These are phyloP conservation scores for Paraphaeosphaeria minitans DNA, from an alignment of 2,329 filamentous ascomycete species.

Conservation along the genomic window DNA sequence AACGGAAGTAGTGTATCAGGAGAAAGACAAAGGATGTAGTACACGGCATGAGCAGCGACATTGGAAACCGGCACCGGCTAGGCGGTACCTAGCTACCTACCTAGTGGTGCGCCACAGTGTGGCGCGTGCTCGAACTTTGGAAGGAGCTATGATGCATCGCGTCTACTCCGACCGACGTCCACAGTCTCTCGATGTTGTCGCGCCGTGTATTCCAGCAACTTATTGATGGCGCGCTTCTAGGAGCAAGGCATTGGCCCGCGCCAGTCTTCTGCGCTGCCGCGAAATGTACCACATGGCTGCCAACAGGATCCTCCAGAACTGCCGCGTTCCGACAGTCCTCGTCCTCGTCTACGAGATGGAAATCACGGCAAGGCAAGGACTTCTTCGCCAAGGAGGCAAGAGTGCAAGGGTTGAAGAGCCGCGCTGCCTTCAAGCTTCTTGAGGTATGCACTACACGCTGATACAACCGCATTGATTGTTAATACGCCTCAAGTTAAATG, in stretches of 20 bases:
- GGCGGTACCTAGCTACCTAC: too few species aligned
- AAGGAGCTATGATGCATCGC: conserved; percentile 20
- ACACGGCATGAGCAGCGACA: neutral
- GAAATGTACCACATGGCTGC: conserved; percentile 20
- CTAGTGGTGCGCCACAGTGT: conserved; percentile 10
- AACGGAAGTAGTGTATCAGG: neutral
- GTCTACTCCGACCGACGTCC: conserved; percentile 8
- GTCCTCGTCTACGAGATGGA: conserved; percentile 78
- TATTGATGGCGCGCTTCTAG: conserved; percentile 40
- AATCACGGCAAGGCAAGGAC: conserved; percentile 76
- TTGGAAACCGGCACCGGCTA: neutral
- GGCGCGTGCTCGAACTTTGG: conserved; percentile 19
- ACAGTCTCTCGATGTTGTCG: conserved; percentile 41
- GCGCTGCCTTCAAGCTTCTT: conserved; percentile 90
- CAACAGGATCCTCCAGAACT: conserved; percentile 11
- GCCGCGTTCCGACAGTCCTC: conserved; percentile 35
- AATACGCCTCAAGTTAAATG: conserved; percentile 68
- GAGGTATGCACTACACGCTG: conserved; percentile 61
- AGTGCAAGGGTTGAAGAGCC: conserved; percentile 80
- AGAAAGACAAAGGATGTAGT: too few species aligned
- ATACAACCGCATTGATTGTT: conserved; percentile 11
- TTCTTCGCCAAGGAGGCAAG: conserved; percentile 74
- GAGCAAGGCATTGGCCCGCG: conserved; percentile 12
- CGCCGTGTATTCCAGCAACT: conserved; percentile 44
- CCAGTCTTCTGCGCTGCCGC: conserved; percentile 18